Base-by-base conservation (phyloP, 495 filamentous ascomycete genomes). In the Paragyromitra xinjiangensis region DNA sequence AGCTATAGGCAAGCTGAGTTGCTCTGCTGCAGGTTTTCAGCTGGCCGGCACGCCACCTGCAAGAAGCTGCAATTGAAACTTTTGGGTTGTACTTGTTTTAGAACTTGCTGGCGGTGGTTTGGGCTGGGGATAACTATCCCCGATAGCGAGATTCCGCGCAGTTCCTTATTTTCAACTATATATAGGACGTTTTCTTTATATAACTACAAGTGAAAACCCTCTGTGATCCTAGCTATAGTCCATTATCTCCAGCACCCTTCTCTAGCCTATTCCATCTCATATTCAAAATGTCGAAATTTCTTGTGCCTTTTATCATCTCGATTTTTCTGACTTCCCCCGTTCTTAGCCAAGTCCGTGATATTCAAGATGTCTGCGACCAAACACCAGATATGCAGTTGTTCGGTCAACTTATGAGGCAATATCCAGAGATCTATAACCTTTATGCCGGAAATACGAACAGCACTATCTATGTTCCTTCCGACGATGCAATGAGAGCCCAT, bases 341-440 rank as follows among this genome's bases (percentile, higher is more conserved):
- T 9, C 6, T 26, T 37, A 22, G 26, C 0, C 22, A 48, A 7
- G 24, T 26, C 9, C 58, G 16, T 11, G 70, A 73, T 73, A 73
- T 73, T 24, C 53, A 42, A 8, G 61, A 37, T 19, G 40, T 73
- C 39, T 65, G 61, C 19, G 11, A 55, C 11, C 48, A 64, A 16
- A 73, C 61, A 34, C 61, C 70, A 3, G 16, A 50, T 3, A 64
- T 64, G 11, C 63, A 61, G 8, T 16, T 12, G 11, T 66, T 51
- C n/a, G 70, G 61, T 1, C 5, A 65, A 19, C 24, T 48, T 11
- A 9, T 73, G 8, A 29, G 7, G 11, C 29, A 65, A 3, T 24
- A 73, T n/a, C 70, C 62, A 9, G 61, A 65, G 45, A 45, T 65
- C 39, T 73, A 73, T 58, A 16, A 44, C n/a, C 4, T 42, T n/a